Conservation (phyloP, 495 filamentous ascomycete genomes). For the Darksidea phi region DNA sequence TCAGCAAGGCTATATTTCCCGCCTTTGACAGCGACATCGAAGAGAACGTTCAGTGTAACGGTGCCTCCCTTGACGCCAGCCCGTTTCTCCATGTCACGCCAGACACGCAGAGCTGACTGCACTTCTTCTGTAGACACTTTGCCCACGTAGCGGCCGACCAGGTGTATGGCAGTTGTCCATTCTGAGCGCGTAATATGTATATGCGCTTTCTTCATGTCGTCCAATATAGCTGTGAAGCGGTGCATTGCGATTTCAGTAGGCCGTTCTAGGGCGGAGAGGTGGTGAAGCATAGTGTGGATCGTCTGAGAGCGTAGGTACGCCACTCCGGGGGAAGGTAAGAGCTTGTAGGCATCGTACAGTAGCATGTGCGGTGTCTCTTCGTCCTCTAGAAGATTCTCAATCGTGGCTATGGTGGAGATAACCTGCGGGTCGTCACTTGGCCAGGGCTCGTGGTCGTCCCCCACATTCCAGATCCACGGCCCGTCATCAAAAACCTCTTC, state of each 20-base stretch:
- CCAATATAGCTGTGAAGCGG: constrained; percentile 77
- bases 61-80: constrained; percentile 61
- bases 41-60: constrained; percentile 87
- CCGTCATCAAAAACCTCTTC: constrained; percentile 1
- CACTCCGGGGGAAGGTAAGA: constrained; percentile 65
- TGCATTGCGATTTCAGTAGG: constrained; percentile 63
- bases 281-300: constrained; percentile 64
- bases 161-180: constrained; percentile 82
- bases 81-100: constrained; percentile 83
- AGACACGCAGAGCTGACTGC: constrained; percentile 72
- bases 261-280: constrained; percentile 61
- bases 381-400: constrained; percentile 48
- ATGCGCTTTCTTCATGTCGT: constrained; percentile 70
- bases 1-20: constrained; percentile 79
- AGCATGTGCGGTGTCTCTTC: constrained; percentile 52
- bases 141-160: constrained; percentile 69
- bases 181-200: constrained; percentile 63
- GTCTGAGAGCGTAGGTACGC: constrained; percentile 57
- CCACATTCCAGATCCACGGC: constrained; percentile 28
- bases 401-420: constrained; percentile 3
- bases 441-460: constrained; percentile 29
- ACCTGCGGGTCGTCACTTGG: constrained; percentile 6
- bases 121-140: constrained; percentile 62
- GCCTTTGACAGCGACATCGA: constrained; percentile 81
- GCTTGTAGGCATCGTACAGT: constrained; percentile 60